Evolutionary conservation across 2,329 filamentous ascomycete genomes (phyloP).

Genomic region (Calonectria honghensis): DNA sequence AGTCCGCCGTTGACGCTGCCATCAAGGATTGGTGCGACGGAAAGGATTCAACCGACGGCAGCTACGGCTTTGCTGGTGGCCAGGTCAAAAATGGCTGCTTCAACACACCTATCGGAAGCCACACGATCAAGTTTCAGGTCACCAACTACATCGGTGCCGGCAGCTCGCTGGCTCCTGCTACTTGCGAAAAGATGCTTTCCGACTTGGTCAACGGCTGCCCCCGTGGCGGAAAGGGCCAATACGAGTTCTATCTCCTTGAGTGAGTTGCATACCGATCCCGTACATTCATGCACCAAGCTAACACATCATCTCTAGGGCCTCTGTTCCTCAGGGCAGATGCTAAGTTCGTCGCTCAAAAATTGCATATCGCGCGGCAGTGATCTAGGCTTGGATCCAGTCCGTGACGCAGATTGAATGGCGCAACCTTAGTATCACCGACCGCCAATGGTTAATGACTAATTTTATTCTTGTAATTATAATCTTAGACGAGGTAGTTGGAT

Average conservation of each 20-base stretch:
- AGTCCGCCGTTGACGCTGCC: slow-evolving; percentile 9
- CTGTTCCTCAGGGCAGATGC: slow-evolving; percentile 17
- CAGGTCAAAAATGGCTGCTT: slow-evolving; percentile 36
- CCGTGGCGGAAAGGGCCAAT: slow-evolving; percentile 3
- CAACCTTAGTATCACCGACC: not conserved
- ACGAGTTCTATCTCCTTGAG: slow-evolving; percentile 39
- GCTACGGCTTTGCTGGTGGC: not conserved
- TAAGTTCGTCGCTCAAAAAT: not conserved
- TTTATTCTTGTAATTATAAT: not conserved
- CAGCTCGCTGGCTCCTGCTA: not conserved
- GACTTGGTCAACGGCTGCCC: slow-evolving; percentile 33
- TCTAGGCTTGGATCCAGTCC: not conserved
- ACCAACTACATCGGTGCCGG: slow-evolving; percentile 36
- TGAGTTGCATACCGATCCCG: slow-evolving; percentile 9
- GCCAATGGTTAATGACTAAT: not conserved
- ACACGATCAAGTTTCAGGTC: slow-evolving; percentile 37
- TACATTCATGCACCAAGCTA: not conserved
- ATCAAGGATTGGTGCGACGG: slow-evolving; percentile 37
- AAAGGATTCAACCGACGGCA: slow-evolving; percentile 10
- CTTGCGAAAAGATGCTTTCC: slow-evolving; percentile 1
- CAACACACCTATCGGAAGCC: slow-evolving; percentile 25
- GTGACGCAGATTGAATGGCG: not conserved
- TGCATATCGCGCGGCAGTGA: not conserved
- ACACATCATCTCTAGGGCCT: not conserved
- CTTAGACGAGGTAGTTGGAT: not conserved